Evolutionary conservation across 202 grass and related monocot species (phyloP).

Genomic region (Bolboschoenoplectus hybrid): DNA sequence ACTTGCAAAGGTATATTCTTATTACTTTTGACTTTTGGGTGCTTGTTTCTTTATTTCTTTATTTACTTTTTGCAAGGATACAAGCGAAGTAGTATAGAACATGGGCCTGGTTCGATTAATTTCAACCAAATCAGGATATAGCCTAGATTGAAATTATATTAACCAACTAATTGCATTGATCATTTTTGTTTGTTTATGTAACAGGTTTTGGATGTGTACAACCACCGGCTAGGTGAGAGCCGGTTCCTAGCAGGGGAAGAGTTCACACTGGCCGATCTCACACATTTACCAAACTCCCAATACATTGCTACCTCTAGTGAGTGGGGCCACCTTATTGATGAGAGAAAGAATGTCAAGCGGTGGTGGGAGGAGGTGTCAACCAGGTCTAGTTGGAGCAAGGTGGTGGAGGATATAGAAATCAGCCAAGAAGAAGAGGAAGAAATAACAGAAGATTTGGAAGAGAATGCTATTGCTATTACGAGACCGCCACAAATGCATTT

Average conservation of each 20-base stretch:
- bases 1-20: slow-evolving; percentile 8
- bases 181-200: neutral
- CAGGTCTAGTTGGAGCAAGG: slow-evolving; percentile 64
- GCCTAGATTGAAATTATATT: neutral
- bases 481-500: slow-evolving; percentile 10
- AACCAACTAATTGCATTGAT: neutral
- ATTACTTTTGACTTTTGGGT: neutral
- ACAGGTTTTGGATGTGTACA: slow-evolving; percentile 82
- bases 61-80: neutral
- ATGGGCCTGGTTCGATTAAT: neutral
- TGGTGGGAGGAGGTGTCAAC: slow-evolving; percentile 78
- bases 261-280: slow-evolving; percentile 86
- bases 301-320: slow-evolving; percentile 58
- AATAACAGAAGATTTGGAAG: slow-evolving; percentile 42
- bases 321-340: slow-evolving; percentile 64
- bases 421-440: slow-evolving; percentile 48
- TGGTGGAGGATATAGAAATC: slow-evolving; percentile 43
- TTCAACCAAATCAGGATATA: neutral
- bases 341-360: slow-evolving; percentile 81
- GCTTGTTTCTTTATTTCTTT: neutral
- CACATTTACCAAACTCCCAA: slow-evolving; percentile 82
- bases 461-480: neutral
- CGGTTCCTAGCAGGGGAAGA: slow-evolving; percentile 72
- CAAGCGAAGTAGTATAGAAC: neutral
- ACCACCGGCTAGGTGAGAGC: slow-evolving; percentile 78